Percentiles rank a stretch among this genome's conserved stretches.
Evolutionary conservation across 2,329 filamentous ascomycete genomes (phyloP).

Genomic region (Fusarium devonianum): DNA sequence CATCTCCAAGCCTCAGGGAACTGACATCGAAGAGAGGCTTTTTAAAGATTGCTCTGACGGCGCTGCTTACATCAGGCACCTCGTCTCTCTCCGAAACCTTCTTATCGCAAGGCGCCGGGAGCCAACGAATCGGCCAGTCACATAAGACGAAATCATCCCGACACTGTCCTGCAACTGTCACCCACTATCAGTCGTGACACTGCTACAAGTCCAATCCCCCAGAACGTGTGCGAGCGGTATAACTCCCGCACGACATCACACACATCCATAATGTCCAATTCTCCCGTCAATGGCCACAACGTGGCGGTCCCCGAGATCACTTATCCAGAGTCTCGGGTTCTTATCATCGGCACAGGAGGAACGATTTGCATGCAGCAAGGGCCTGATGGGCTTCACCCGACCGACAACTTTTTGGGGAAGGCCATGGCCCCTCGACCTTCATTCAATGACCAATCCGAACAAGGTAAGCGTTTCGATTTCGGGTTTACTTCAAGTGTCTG

Average conservation of each 20-base stretch:
- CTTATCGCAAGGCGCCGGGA: constrained; percentile 26
- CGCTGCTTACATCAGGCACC: constrained; percentile 7
- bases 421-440: constrained; percentile 83
- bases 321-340: constrained; percentile 77
- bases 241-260: background rate
- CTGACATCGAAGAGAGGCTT: background rate
- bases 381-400: constrained; percentile 79
- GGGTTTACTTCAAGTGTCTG: too few relatives aligned
- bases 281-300: constrained; percentile 14
- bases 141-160: too few relatives aligned
- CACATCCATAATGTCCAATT: constrained; percentile 20
- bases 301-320: constrained; percentile 35
- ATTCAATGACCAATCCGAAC: constrained; percentile 73
- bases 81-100: constrained; percentile 17
- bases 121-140: too few relatives aligned
- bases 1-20: background rate
- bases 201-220: background rate
- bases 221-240: background rate
- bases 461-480: constrained; percentile 33
- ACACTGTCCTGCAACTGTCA: background rate
- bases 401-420: constrained; percentile 79
- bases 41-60: too few relatives aligned
- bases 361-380: constrained; percentile 93
- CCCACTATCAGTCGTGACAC: background rate
- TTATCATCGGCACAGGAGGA: constrained; percentile 90